Evolutionary conservation across 2,329 filamentous ascomycete species (phyloP).

Genomic region (Mycocentrospora acerina): DNA sequence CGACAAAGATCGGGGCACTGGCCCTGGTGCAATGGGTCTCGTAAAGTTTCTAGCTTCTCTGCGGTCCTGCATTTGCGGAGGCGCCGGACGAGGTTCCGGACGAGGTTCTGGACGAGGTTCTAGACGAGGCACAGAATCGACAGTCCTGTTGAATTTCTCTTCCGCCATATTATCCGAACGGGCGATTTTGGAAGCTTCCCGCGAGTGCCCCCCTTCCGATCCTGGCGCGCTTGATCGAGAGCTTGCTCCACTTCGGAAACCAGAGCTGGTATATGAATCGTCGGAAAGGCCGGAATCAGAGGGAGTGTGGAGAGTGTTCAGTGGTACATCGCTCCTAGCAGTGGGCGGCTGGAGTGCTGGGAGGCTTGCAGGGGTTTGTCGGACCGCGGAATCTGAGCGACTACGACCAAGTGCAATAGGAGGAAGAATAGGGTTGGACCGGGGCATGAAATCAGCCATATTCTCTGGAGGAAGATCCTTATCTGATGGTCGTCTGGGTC

Average conservation of each 20-base stretch:
- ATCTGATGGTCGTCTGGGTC: constrained; percentile 32
- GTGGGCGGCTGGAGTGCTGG: constrained; percentile 19
- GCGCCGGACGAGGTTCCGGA: constrained; percentile 16
- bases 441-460: constrained; percentile 21
- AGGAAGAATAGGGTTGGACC: constrained; percentile 23
- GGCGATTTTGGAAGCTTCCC: constrained; percentile 31
- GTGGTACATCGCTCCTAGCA: constrained; percentile 23
- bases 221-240: constrained; percentile 42
- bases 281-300: constrained; percentile 45
- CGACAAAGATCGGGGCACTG: constrained; percentile 21
- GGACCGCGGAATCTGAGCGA: constrained; percentile 15
- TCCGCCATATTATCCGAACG: constrained; percentile 23
- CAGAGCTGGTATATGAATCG: constrained; percentile 38
- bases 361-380: constrained; percentile 3
- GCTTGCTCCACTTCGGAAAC: constrained; percentile 37
- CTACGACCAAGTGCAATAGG: constrained; percentile 9
- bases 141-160: constrained; percentile 26
- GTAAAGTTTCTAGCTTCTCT: constrained; percentile 22
- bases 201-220: constrained; percentile 39
- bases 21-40: constrained; percentile 22
- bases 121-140: constrained; percentile 33
- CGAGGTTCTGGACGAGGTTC: constrained; percentile 25
- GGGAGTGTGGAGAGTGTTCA: constrained; percentile 38
- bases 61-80: constrained; percentile 12
- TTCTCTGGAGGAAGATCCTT: constrained; percentile 20